Conservation (phyloP, 345 rosid species). For the Lumnitzera littorea region DNA sequence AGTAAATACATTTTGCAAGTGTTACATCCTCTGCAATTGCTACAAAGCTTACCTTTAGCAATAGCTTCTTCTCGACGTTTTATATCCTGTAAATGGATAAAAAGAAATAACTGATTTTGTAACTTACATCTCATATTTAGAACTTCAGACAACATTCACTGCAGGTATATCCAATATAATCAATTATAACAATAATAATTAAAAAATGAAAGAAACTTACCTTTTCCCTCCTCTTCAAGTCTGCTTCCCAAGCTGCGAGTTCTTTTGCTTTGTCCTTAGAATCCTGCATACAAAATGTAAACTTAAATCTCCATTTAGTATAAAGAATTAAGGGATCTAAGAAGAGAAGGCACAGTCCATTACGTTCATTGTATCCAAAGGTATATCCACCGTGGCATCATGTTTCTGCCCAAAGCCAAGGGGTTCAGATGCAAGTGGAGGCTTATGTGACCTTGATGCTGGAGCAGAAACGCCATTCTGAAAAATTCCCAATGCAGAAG, state of each 20-base stretch:
- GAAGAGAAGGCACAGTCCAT: slow-evolving; percentile 6
- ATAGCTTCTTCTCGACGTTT: slow-evolving; percentile 75
- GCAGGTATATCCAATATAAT: no score
- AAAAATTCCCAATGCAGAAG: slow-evolving; percentile 1
- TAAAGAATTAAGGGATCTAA: background rate
- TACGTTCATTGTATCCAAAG: slow-evolving; percentile 75
- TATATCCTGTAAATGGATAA: slow-evolving; percentile 42
- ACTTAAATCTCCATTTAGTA: slow-evolving; percentile 5
- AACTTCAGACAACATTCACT: no score
- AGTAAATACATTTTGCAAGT: background rate
- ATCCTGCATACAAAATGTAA: slow-evolving; percentile 33
- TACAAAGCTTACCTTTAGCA: slow-evolving; percentile 33
- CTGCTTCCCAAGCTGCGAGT: slow-evolving; percentile 87
- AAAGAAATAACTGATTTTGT: background rate
- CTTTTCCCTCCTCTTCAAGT: slow-evolving; percentile 80
- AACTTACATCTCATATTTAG: no score
- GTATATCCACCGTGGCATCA: slow-evolving; percentile 87
- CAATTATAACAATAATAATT: background rate
- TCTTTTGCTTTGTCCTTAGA: slow-evolving; percentile 66
- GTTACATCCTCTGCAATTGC: background rate
- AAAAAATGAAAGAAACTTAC: slow-evolving; percentile 18
- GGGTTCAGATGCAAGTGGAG: slow-evolving; percentile 49
- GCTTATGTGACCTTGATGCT: slow-evolving; percentile 44
- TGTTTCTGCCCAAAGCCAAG: slow-evolving; percentile 56
- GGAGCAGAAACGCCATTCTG: slow-evolving; percentile 57